Evolutionary conservation across 2,329 filamentous ascomycete species (phyloP), one percentile per base, ranked within the genome.

Genomic region (Fusarium robinianum): DNA sequence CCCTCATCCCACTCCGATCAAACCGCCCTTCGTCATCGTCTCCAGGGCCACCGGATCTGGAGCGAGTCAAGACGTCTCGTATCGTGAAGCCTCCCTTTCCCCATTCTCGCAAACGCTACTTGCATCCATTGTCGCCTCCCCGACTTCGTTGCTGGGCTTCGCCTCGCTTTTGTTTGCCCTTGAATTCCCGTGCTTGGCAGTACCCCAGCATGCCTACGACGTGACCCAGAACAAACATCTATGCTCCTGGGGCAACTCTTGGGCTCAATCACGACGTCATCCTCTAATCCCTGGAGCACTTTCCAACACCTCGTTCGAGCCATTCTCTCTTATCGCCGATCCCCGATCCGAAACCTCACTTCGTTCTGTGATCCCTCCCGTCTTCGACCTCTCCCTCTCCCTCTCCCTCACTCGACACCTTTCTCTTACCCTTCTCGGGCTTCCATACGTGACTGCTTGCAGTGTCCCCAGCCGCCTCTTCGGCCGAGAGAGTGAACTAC

Each of bases 141-240:
- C 23, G 24, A 15, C 24, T 41, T 22, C 33, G 41, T 39, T 39
- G 43, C 38, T 44, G 38, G 46, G 51, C 39, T 39, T 55, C 29
- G 46, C 32, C 38, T 35, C 41, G 34, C 47, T 35, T 40, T 37
- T 24, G 21, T 31, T 30, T 36, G 23, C 21, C 16, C 46, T 44
- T 43, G 41, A 43, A 36, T 42, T 26, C 30, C 31, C 27, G 41
- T 58, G 41, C 49, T 46, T 57, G 38, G 53, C 54, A 49, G 36
- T 26, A 36, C 30, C 31, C 31, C 37, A 55, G 56, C 54, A 60
- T 60, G 53, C 47, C 49, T 54, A 22, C 48, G 43, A 51, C 37
- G 56, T 57, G 47, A 60, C 46, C 48, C 52, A 55, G 55, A 49
- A 44, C 50, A 57, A 45, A 39, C 41, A n/a, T n/a, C n/a, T n/a